phyloP scores from a whole-genome alignment of 2,329 filamentous ascomycete genomes.

The Colletotrichum coccodes region DNA sequence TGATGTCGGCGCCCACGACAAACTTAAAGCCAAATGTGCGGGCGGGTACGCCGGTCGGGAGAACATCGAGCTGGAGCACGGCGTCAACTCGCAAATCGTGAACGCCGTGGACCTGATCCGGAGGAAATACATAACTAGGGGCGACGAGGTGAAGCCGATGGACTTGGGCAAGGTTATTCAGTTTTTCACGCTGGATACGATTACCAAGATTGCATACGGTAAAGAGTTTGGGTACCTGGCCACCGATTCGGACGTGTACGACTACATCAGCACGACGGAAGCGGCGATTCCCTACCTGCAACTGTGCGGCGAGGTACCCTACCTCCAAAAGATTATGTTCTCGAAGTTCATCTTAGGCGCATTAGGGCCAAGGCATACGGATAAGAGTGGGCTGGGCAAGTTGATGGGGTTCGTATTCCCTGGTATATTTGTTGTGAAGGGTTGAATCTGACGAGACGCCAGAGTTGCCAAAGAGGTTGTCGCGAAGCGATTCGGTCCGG shows the following conservation, averaged over 20 bases:
- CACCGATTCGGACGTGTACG: constrained; percentile 52
- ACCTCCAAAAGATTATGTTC: constrained; percentile 37
- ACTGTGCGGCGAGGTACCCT: constrained; percentile 43
- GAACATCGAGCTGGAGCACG: constrained; percentile 56
- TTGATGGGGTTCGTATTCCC: constrained; percentile 31
- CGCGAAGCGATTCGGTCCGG: constrained; percentile 39
- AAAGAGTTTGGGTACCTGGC: constrained; percentile 54
- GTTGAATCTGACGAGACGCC: neutral
- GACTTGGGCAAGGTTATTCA: constrained; percentile 54
- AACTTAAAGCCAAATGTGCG: constrained; percentile 32
- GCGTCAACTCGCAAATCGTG: constrained; percentile 37
- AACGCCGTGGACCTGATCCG: constrained; percentile 7
- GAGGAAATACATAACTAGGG: constrained; percentile 25
- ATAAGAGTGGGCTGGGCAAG: constrained; percentile 29
- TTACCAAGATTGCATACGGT: constrained; percentile 58
- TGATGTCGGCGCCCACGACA: constrained; percentile 51
- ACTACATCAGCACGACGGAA: constrained; percentile 52
- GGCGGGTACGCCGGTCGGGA: constrained; percentile 61
- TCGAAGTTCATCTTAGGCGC: constrained; percentile 39
- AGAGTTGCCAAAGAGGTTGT: constrained; percentile 48
- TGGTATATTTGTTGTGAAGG: constrained; percentile 21
- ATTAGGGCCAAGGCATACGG: constrained; percentile 35
- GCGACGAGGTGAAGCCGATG: constrained; percentile 40
- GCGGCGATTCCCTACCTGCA: constrained; percentile 50
- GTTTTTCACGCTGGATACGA: constrained; percentile 61